phyloP scores from a whole-genome alignment of 202 grass and related monocot species.

The Brachypodium distachyon region DNA sequence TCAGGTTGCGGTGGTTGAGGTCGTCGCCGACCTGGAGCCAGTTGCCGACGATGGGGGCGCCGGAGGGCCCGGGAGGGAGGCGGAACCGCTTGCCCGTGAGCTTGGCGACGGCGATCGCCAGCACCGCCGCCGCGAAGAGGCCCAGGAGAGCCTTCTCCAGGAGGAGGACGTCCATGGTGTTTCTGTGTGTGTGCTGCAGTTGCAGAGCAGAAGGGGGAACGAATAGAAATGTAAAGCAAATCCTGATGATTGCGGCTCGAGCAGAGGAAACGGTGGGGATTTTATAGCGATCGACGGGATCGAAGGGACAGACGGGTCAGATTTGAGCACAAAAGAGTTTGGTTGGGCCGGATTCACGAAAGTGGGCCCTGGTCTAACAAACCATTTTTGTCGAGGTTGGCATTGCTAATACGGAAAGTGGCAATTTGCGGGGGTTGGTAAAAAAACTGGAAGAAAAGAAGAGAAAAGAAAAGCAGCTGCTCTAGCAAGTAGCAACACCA shows the following conservation, averaged over 20 bases:
- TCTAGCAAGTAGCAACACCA: background rate
- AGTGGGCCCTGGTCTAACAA: background rate
- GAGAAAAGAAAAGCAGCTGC: background rate
- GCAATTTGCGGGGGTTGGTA: background rate
- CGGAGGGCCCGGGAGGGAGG: slow-evolving; percentile 43
- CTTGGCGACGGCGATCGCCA: slow-evolving; percentile 55
- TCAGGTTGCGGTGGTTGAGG: slow-evolving; percentile 71
- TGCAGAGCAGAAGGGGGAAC: background rate
- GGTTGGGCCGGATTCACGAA: background rate
- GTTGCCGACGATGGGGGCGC: slow-evolving; percentile 67
- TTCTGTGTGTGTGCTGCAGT: background rate
- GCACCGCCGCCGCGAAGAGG: slow-evolving; percentile 51
- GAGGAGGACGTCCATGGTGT: slow-evolving; percentile 47
- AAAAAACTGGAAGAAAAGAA: background rate
- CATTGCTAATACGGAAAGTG: background rate
- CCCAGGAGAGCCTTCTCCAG: slow-evolving; percentile 77
- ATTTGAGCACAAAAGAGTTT: background rate
- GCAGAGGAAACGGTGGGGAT: background rate
- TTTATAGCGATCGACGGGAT: background rate
- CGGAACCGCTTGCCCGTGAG: slow-evolving; percentile 51
- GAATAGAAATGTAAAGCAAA: too few relatives aligned
- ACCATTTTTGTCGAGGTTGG: background rate
- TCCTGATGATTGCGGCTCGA: background rate
- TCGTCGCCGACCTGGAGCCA: slow-evolving; percentile 88
- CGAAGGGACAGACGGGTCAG: background rate